phyloP scores from a whole-genome alignment of 169 alveolate species.

The Eimeria acervulina region DNA sequence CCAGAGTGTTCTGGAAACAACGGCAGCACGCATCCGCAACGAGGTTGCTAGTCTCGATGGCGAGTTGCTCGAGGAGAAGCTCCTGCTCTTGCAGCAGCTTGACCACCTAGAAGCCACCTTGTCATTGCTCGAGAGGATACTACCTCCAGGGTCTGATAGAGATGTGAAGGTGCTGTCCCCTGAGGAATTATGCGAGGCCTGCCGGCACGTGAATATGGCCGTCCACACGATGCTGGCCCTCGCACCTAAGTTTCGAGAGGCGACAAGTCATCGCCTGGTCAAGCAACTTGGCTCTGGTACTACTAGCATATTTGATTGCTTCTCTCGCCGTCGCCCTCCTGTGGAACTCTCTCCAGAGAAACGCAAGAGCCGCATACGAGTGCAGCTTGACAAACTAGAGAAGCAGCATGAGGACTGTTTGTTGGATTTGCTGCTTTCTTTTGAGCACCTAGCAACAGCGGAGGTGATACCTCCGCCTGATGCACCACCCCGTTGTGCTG shows the following conservation, averaged over 20 bases:
- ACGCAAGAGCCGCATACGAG: conserved; percentile 67
- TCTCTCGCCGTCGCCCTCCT: conserved; percentile 55
- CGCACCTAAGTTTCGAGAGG: conserved; percentile 68
- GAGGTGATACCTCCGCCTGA: conserved; percentile 72
- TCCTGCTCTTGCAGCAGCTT: conserved; percentile 61
- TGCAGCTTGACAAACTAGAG: conserved; percentile 69
- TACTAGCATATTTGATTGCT: conserved; percentile 66
- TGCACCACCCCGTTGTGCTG: conserved; percentile 75
- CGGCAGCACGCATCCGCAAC: conserved; percentile 69
- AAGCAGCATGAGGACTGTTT: conserved; percentile 71
- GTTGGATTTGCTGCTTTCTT: conserved; percentile 51
- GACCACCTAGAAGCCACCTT: conserved; percentile 67
- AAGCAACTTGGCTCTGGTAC: conserved; percentile 55
- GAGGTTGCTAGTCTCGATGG: conserved; percentile 61
- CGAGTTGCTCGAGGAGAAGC: conserved; percentile 72
- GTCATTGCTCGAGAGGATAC: conserved; percentile 47
- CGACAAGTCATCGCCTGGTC: conserved; percentile 37
- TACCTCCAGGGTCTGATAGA: conserved; percentile 19
- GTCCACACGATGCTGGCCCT: conserved; percentile 75
- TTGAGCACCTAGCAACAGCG: conserved; percentile 66
- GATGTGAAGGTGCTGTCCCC: conserved; percentile 60
- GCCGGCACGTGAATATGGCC: conserved; percentile 74
- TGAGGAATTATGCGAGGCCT: conserved; percentile 70
- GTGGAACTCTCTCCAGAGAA: conserved; percentile 59
- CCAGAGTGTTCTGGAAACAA: conserved; percentile 73